These are phyloP conservation scores for Trichoderma orchidacearum DNA, from an alignment of 495 filamentous ascomycete species.

Conservation along the genomic window DNA sequence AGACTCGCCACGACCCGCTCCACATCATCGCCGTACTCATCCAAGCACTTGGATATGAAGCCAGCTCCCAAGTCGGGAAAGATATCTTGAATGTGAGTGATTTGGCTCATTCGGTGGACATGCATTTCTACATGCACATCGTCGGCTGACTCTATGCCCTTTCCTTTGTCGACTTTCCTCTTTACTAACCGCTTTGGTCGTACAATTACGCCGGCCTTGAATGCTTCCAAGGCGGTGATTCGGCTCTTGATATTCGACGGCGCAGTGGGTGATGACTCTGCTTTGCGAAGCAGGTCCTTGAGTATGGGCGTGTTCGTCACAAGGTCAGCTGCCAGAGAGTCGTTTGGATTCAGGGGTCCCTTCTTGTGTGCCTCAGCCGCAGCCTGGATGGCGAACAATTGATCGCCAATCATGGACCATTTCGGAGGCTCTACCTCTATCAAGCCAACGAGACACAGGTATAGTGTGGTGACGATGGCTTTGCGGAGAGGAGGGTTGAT, in stretches of 20 bases:
- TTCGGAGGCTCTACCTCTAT: constrained; percentile 52
- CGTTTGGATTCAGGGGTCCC: constrained; percentile 33
- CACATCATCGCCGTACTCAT: constrained; percentile 61
- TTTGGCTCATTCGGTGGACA: constrained; percentile 66
- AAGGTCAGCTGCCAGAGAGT: constrained; percentile 45
- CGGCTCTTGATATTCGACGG: constrained; percentile 44
- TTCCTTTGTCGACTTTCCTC: constrained; percentile 52
- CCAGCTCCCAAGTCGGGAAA: constrained; percentile 81
- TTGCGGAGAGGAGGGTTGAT: constrained; percentile 43
- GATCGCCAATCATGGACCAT: constrained; percentile 59
- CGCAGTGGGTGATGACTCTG: constrained; percentile 22
- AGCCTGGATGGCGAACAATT: constrained; percentile 65
- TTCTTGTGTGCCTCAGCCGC: constrained; percentile 43
- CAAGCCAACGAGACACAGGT: constrained; percentile 56
- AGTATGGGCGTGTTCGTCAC: constrained; percentile 47
- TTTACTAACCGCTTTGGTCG: constrained; percentile 37
- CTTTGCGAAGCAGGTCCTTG: constrained; percentile 30
- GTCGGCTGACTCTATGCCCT: constrained; percentile 35
- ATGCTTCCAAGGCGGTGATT: constrained; percentile 32
- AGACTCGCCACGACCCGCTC: constrained; percentile 74
- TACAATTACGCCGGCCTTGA: constrained; percentile 38
- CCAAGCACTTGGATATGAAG: constrained; percentile 67
- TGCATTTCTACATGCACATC: constrained; percentile 44
- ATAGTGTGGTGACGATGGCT: constrained; percentile 53
- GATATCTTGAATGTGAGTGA: constrained; percentile 81